phyloP scores from a whole-genome alignment of 352 stramenopile genomes.

The Globisporangium barbulae region DNA sequence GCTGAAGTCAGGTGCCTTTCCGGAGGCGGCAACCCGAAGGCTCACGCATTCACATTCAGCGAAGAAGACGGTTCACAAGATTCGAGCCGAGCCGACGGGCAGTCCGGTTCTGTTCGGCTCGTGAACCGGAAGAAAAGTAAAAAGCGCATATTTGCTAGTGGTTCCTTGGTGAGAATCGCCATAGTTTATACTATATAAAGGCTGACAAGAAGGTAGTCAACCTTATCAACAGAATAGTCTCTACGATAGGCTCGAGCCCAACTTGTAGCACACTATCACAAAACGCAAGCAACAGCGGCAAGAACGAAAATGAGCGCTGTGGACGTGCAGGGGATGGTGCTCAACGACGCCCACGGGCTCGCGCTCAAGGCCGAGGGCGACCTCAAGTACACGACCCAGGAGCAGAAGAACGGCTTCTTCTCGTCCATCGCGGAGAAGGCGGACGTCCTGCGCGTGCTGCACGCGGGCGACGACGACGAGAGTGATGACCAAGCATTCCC shows the following conservation, averaged over 20 bases:
- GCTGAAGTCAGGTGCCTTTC: neutral
- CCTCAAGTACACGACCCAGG: constrained; percentile 40
- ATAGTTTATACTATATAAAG: neutral
- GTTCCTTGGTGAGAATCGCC: neutral
- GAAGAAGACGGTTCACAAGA: constrained; percentile 11
- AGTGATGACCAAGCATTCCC: constrained; percentile 33
- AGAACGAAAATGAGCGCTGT: constrained; percentile 29
- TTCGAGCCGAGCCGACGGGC: constrained; percentile 1
- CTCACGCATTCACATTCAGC: constrained; percentile 7
- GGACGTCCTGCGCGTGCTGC: constrained; percentile 43
- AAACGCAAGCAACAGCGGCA: neutral
- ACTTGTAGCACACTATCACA: neutral
- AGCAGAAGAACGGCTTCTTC: constrained; percentile 73
- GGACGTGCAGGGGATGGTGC: constrained; percentile 54
- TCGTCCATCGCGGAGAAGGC: constrained; percentile 66
- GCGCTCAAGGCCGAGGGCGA: constrained; percentile 66
- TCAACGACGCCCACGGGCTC: constrained; percentile 76
- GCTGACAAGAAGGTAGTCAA: neutral
- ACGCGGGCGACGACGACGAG: constrained; percentile 25
- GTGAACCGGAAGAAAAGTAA: neutral
- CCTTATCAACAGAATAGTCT: neutral
- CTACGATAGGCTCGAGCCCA: neutral
- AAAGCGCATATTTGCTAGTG: neutral
- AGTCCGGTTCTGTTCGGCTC: neutral
- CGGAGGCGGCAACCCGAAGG: neutral